Conservation (phyloP, 495 filamentous ascomycete genomes). For the Lasiosphaeria ovina region DNA sequence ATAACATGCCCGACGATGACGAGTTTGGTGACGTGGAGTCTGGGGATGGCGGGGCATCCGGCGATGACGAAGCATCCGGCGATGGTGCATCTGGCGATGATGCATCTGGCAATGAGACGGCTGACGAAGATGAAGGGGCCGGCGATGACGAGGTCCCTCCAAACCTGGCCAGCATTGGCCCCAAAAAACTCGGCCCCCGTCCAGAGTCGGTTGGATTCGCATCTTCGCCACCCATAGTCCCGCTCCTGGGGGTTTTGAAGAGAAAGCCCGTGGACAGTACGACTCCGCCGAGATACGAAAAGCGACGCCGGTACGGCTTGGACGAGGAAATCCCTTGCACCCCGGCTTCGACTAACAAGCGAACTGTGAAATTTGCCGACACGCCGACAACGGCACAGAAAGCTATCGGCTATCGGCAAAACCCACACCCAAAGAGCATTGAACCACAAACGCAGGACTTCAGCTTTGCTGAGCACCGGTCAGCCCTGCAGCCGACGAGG, state of each 20-base stretch:
- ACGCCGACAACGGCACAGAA: neutral
- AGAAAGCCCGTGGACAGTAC: neutral
- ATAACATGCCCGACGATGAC: neutral
- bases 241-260: neutral
- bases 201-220: neutral
- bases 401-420: slow-evolving; percentile 9
- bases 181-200: neutral
- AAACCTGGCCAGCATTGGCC: no score
- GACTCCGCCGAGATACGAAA: neutral
- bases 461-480: neutral
- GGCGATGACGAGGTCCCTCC: slow-evolving; percentile 23
- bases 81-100: no score
- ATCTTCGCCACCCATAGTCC: slow-evolving; percentile 31
- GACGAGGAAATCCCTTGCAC: slow-evolving; percentile 9
- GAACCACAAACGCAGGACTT: slow-evolving; percentile 47
- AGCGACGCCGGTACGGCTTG: slow-evolving; percentile 20
- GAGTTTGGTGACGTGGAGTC: neutral
- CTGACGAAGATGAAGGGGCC: slow-evolving; percentile 10
- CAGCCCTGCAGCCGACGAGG: neutral
- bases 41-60: neutral
- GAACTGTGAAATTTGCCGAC: neutral
- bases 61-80: no score
- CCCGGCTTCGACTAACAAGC: neutral
- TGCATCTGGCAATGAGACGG: no score
- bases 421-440: slow-evolving; percentile 5